Percentiles rank a stretch among this genome's conserved stretches.
These are phyloP conservation scores for Peniophora sp. DNA, from an alignment of 1,284 basidiomycete genomes.

Conservation along the genomic window DNA sequence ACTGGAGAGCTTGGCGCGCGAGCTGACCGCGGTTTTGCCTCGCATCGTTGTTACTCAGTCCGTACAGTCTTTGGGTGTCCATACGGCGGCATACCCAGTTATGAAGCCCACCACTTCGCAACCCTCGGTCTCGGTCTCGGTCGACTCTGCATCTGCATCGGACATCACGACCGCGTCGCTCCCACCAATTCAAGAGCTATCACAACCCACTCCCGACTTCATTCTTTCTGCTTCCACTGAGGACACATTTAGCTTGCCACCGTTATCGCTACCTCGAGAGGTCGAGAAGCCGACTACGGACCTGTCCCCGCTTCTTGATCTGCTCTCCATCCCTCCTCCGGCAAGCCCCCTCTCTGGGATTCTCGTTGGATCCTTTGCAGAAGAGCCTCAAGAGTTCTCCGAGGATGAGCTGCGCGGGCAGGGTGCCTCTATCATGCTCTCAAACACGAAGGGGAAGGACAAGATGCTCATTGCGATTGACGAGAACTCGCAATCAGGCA, in stretches of 20 bases:
- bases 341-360: no score
- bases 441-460: no score
- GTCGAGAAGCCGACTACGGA: no score
- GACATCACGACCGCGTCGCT: not conserved
- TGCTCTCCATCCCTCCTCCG: no score
- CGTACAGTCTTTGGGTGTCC: conserved; percentile 6
- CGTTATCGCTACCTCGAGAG: not conserved
- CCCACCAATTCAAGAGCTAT: not conserved
- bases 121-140: not conserved
- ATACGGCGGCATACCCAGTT: not conserved
- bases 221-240: not conserved
- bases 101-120: conserved; percentile 1
- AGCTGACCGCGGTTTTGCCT: conserved; percentile 9
- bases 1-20: conserved; percentile 10
- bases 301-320: no score
- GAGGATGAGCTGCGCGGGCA: no score
- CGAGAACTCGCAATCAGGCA: not conserved
- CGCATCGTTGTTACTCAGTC: conserved; percentile 13
- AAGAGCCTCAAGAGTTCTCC: no score
- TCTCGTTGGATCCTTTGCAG: no score
- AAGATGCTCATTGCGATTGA: not conserved
- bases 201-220: not conserved
- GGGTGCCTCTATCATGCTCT: no score
- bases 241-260: no score
- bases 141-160: not conserved